Evolutionary conservation across 306 rosid genomes (phyloP), one percentile per base, ranked within the genome.

Genomic region (Fragaria ananassa): DNA sequence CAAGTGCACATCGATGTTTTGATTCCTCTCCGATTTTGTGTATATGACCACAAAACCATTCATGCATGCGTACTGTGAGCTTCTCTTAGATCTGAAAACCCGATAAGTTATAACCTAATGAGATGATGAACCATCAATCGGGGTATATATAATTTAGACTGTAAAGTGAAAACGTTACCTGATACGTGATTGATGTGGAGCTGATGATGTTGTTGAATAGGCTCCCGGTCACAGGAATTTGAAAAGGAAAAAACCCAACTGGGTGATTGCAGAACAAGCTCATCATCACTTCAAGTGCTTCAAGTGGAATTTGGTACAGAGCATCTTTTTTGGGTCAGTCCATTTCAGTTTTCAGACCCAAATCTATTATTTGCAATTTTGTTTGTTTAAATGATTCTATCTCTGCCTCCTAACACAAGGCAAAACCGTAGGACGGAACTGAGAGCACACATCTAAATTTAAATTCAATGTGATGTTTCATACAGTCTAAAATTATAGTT

Each of bases 161-260:
- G 44, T 17, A 15, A 31, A 18, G 47, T 37, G 49, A 37, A 9
- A 18, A 7, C 6, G 7, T 64, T 35, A 34, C 46, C 45, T 34
- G 3, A 74, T 42, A 71, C 57, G 70, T 75, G 82, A 76, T 83
- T 77, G 72, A 68, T 68, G 50, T 64, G 77, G 37, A 76, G 41
- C 75, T 85, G 39, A 62, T 78, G 67, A 35, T 54, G n/a, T 78
- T 81, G 46, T 79, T 70, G 83, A 74, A 79, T 62, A 53, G 70
- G 71, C 81, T 70, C 80, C 83, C 68, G 70, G 47, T 65, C 89
- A 39, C 23, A 72, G 53, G 65, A 10, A 64, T 63, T 45, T 64
- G 51, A 49, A 78, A 74, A 23, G 61, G 64, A 41, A 57, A 47
- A 77, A 50, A 37, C 14, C 49, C 25, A 42, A 69, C 21, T 74